Conservation (phyloP, 2,329 filamentous ascomycete genomes). For the Bipolaris bicolor region DNA sequence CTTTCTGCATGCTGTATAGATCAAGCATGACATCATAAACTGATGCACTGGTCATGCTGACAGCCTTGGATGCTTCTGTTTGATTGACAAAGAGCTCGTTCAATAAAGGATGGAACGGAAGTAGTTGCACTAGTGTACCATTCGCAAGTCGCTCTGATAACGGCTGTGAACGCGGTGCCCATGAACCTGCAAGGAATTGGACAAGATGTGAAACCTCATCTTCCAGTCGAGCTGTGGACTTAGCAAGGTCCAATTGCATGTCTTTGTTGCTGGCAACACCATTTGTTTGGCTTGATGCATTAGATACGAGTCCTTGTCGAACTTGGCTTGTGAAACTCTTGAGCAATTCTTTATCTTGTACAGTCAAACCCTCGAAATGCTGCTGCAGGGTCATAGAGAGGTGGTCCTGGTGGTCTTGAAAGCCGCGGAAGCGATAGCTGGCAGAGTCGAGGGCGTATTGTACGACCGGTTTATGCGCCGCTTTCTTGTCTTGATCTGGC, state of each 20-base stretch:
- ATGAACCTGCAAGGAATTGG: slow-evolving; percentile 42
- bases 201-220: slow-evolving; percentile 27
- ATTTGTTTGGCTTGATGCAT: background rate
- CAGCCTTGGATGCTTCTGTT: slow-evolving; percentile 12
- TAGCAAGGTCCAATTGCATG: slow-evolving; percentile 1
- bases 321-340: slow-evolving; percentile 42
- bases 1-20: slow-evolving; percentile 40
- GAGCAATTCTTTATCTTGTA: slow-evolving; percentile 36
- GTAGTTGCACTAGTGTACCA: slow-evolving; percentile 23
- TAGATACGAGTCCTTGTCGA: slow-evolving; percentile 19
- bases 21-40: slow-evolving; percentile 42
- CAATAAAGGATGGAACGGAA: slow-evolving; percentile 54
- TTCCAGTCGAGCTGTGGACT: background rate
- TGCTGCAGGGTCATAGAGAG: slow-evolving; percentile 23
- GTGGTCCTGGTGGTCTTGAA: slow-evolving; percentile 21
- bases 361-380: slow-evolving; percentile 46
- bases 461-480: slow-evolving; percentile 1
- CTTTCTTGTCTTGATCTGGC: slow-evolving; percentile 8
- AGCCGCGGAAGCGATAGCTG: slow-evolving; percentile 49
- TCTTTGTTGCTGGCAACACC: background rate
- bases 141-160: slow-evolving; percentile 8
- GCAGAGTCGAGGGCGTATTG: slow-evolving; percentile 47
- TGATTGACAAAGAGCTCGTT: slow-evolving; percentile 52
- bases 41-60: slow-evolving; percentile 27
- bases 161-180: slow-evolving; percentile 20